Evolutionary conservation across 805 yeast species (phyloP).

Genomic region (Metschnikowia colocasiae): DNA sequence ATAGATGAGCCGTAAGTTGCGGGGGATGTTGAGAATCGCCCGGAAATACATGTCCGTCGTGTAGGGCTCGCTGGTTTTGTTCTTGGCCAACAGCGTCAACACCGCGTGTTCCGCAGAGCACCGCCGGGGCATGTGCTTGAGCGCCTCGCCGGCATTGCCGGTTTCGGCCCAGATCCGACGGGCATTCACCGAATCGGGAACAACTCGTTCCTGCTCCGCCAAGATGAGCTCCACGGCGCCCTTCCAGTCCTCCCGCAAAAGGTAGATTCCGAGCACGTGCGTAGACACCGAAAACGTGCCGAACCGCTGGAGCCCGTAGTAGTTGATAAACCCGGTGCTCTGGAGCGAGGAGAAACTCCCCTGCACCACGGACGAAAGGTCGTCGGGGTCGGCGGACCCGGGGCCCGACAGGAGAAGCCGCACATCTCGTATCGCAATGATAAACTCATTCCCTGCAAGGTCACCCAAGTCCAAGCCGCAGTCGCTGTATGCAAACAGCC

Average conservation of each 20-base stretch:
- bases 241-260: constrained; percentile 73
- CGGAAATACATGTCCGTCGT: constrained; percentile 58
- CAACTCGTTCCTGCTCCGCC: constrained; percentile 79
- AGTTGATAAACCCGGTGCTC: constrained; percentile 80
- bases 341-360: constrained; percentile 56
- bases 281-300: constrained; percentile 95
- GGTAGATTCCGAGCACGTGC: constrained; percentile 72
- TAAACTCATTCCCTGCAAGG: constrained; percentile 82
- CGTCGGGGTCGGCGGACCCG: background rate
- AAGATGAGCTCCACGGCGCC: constrained; percentile 74
- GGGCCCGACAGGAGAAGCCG: constrained; percentile 19
- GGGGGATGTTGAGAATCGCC: constrained; percentile 85
- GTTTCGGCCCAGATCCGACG: constrained; percentile 79
- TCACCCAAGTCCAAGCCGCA: constrained; percentile 72
- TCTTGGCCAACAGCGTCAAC: constrained; percentile 55
- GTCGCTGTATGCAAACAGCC: constrained; percentile 70
- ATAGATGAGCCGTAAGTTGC: constrained; percentile 89
- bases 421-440: constrained; percentile 79
- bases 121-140: constrained; percentile 77
- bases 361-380: constrained; percentile 45
- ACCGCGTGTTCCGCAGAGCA: constrained; percentile 83
- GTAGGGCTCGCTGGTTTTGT: constrained; percentile 43
- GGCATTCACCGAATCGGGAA: constrained; percentile 80
- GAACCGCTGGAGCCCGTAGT: constrained; percentile 97
- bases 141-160: constrained; percentile 58